Evolutionary conservation across 768 basidiomycete genomes (phyloP).

Genomic region (Auriscalpium vulgare): DNA sequence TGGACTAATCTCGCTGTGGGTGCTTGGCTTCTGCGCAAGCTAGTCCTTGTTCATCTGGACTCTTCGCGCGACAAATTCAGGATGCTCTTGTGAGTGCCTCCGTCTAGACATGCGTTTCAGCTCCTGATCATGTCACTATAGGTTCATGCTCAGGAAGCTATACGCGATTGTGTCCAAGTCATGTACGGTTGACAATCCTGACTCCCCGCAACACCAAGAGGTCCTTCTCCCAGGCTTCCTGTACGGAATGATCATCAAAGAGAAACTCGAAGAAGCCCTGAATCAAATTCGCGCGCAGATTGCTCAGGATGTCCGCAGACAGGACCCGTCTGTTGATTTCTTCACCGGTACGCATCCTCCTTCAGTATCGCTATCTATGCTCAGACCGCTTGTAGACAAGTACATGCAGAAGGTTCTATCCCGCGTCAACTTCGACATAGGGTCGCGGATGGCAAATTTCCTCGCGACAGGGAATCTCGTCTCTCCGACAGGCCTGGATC

Average conservation of each 20-base stretch:
- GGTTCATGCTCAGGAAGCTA: constrained; percentile 96
- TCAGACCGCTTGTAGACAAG: constrained; percentile 41
- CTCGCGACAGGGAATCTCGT: constrained; percentile 94
- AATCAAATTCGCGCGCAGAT: constrained; percentile 66
- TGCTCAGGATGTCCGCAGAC: constrained; percentile 62
- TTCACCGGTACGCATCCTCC: constrained; percentile 57
- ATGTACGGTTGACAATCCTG: constrained; percentile 92
- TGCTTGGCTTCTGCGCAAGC: constrained; percentile 70
- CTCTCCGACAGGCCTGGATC: constrained; percentile 89
- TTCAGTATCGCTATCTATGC: not conserved
- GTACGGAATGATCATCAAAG: constrained; percentile 97
- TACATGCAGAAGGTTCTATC: constrained; percentile 73
- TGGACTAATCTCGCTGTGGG: constrained; percentile 83
- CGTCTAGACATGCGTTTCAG: not conserved
- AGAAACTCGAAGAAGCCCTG: constrained; percentile 86
- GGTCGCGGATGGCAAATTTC: constrained; percentile 85
- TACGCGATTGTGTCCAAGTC: constrained; percentile 85
- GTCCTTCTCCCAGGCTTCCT: constrained; percentile 88
- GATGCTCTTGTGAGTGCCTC: constrained; percentile 71
- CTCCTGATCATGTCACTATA: constrained; percentile 22
- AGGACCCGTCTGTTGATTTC: constrained; percentile 76
- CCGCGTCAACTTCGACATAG: constrained; percentile 87
- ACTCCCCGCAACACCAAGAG: constrained; percentile 98
- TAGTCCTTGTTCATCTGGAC: constrained; percentile 86
- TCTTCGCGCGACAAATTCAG: constrained; percentile 89